Conservation (phyloP, 2,329 filamentous ascomycete genomes). For the Mariannaea sp. region DNA sequence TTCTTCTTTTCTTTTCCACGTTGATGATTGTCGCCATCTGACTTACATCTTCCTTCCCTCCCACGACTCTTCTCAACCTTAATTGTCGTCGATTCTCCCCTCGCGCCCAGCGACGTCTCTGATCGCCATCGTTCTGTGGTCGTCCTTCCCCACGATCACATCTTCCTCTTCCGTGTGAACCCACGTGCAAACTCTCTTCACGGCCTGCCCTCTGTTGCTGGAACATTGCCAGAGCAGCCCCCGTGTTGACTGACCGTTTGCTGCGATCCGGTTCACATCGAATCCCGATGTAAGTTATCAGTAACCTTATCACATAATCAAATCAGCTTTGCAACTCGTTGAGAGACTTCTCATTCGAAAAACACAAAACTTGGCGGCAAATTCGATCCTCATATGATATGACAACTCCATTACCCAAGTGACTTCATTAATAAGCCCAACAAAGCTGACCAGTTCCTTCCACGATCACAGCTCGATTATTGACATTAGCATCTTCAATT, state of each 20-base stretch:
- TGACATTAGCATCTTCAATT: slow-evolving; percentile 24
- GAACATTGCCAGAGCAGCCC: slow-evolving; percentile 46
- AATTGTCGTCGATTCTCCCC: not conserved
- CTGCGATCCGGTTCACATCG: slow-evolving; percentile 12
- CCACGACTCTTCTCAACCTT: not conserved
- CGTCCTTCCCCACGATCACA: slow-evolving; percentile 23
- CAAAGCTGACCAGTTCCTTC: slow-evolving; percentile 36
- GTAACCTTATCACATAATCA: not conserved
- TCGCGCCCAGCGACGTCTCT: slow-evolving; percentile 3
- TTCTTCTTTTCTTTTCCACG: too few species aligned
- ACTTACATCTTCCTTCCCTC: slow-evolving; percentile 7
- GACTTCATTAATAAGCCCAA: slow-evolving; percentile 21
- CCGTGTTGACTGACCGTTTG: slow-evolving; percentile 28
- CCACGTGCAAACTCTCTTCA: slow-evolving; percentile 27
- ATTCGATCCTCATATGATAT: not conserved
- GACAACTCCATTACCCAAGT: slow-evolving; percentile 20
- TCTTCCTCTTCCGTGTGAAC: not conserved
- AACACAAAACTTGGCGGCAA: not conserved
- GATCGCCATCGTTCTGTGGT: slow-evolving; percentile 18
- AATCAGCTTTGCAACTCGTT: not conserved
- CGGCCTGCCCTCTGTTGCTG: slow-evolving; percentile 44
- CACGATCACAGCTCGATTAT: slow-evolving; percentile 24
- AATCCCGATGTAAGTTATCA: slow-evolving; percentile 30
- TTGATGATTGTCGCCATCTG: slow-evolving; percentile 7
- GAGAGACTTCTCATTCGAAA: not conserved